Conservation (phyloP, 345 rosid genomes). For the Moringa oleifera region DNA sequence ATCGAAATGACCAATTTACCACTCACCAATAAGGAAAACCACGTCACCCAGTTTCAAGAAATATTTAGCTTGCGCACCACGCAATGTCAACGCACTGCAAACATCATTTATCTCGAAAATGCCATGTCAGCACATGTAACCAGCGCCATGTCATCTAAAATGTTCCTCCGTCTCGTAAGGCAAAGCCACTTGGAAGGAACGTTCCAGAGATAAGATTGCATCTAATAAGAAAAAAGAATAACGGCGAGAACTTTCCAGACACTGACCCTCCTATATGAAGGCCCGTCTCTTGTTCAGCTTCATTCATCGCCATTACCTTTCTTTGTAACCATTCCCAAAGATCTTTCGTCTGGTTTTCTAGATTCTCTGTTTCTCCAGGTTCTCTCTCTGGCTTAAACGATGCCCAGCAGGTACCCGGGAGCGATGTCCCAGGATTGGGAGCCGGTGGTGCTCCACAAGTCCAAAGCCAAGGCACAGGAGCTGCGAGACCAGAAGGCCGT, state of each 20-base stretch:
- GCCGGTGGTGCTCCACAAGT: slow-evolving; percentile 65
- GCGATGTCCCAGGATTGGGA: slow-evolving; percentile 77
- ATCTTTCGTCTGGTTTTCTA: too few species aligned
- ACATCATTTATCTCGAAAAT: too few species aligned
- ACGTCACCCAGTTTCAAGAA: too few species aligned
- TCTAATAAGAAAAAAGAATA: background rate
- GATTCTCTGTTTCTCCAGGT: background rate
- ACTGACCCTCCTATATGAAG: slow-evolving; percentile 12
- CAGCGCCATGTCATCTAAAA: too few species aligned
- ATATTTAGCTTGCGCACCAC: slow-evolving; percentile 7
- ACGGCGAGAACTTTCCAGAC: slow-evolving; percentile 38
- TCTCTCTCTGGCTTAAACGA: slow-evolving; percentile 12
- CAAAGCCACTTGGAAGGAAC: slow-evolving; percentile 1
- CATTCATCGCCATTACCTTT: background rate
- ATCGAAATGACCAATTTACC: too few species aligned
- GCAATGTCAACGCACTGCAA: background rate
- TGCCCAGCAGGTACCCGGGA: slow-evolving; percentile 70
- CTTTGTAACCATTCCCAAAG: background rate
- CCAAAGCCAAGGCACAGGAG: slow-evolving; percentile 48
- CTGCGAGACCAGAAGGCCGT: slow-evolving; percentile 67
- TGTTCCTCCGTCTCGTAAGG: too few species aligned
- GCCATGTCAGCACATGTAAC: slow-evolving; percentile 13
- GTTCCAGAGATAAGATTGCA: slow-evolving; percentile 15
- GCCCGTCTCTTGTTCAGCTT: background rate
- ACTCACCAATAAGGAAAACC: too few species aligned